A percentile compares a stretch with the other conserved stretches of the same genome.
Evolutionary conservation across 805 yeast species (phyloP).

Genomic region (Candida gorgasii): DNA sequence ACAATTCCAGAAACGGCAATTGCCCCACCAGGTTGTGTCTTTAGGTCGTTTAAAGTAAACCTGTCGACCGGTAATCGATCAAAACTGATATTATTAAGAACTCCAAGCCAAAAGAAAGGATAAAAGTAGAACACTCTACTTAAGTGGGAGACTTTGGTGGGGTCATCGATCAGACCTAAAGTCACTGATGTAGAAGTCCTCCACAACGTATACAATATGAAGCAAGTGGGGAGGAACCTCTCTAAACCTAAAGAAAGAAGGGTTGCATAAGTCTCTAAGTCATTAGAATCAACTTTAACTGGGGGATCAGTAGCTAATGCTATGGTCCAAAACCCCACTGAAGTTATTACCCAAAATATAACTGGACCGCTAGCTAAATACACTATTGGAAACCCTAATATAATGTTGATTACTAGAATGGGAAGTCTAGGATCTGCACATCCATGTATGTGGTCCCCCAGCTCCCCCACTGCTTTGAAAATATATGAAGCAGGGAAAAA

Average conservation of each 20-base stretch:
- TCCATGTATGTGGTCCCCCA: conserved; percentile 38
- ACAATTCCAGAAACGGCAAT: conserved; percentile 58
- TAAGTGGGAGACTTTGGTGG: conserved; percentile 32
- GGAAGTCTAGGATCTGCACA: conserved; percentile 70
- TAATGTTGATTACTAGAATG: conserved; percentile 57
- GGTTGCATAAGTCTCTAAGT: conserved; percentile 54
- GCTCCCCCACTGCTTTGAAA: conserved; percentile 46
- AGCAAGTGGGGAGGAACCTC: conserved; percentile 72
- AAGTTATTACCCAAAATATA: conserved; percentile 56
- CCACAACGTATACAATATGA: conserved; percentile 74
- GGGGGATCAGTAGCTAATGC: conserved; percentile 82
- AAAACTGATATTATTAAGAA: conserved; percentile 82
- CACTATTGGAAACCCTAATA: conserved; percentile 63
- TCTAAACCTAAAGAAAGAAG: conserved; percentile 71
- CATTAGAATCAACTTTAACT: conserved; percentile 50
- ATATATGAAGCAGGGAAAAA: conserved; percentile 75
- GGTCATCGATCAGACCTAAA: conserved; percentile 21
- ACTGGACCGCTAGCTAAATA: conserved; percentile 47
- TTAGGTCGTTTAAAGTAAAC: conserved; percentile 68
- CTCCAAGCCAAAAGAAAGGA: conserved; percentile 80
- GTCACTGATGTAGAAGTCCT: conserved; percentile 53
- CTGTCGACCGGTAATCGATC: conserved; percentile 89
- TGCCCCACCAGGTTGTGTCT: conserved; percentile 75
- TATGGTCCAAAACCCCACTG: conserved; percentile 84
- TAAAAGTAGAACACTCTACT: conserved; percentile 63